Conservation (phyloP, 345 rosid species). For the Aethionema arabicum region DNA sequence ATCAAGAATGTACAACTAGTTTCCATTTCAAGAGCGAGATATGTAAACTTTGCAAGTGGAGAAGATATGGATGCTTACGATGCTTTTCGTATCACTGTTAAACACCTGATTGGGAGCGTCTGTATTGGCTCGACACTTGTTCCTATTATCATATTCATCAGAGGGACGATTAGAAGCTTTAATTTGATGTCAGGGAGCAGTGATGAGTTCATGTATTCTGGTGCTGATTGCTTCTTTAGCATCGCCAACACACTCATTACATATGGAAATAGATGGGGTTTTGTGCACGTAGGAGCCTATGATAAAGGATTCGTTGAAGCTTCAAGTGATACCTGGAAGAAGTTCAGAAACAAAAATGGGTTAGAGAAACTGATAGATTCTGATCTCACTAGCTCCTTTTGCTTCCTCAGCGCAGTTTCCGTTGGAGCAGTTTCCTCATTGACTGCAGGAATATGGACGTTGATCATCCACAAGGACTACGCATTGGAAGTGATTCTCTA, state of each 20-base stretch:
- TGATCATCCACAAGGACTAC: conserved; percentile 51
- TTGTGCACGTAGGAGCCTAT: conserved; percentile 72
- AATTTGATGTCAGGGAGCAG: conserved; percentile 48
- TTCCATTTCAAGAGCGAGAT: conserved; percentile 57
- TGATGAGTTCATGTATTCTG: conserved; percentile 70
- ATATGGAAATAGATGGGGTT: conserved; percentile 75
- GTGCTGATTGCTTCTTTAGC: conserved; percentile 60
- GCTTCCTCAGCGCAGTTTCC: conserved; percentile 62
- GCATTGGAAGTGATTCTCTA: conserved; percentile 62
- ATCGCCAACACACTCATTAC: conserved; percentile 48
- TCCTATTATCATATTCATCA: conserved; percentile 49
- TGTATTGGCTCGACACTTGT: conserved; percentile 64
- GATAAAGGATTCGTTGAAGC: conserved; percentile 71
- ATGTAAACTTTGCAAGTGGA: conserved; percentile 51
- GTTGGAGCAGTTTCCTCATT: conserved; percentile 64
- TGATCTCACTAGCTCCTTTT: conserved; percentile 73
- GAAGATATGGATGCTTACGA: conserved; percentile 45
- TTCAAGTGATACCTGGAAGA: conserved; percentile 66
- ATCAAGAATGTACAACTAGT: conserved; percentile 58
- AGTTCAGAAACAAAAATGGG: conserved; percentile 35
- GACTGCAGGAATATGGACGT: conserved; percentile 65
- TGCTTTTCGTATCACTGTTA: conserved; percentile 48
- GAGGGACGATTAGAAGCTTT: conserved; percentile 59
- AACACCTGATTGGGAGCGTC: conserved; percentile 55
- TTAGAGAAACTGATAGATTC: conserved; percentile 56